Evolutionary conservation across 1,284 basidiomycete species (phyloP).

Genomic region (Fomes fomentarius): DNA sequence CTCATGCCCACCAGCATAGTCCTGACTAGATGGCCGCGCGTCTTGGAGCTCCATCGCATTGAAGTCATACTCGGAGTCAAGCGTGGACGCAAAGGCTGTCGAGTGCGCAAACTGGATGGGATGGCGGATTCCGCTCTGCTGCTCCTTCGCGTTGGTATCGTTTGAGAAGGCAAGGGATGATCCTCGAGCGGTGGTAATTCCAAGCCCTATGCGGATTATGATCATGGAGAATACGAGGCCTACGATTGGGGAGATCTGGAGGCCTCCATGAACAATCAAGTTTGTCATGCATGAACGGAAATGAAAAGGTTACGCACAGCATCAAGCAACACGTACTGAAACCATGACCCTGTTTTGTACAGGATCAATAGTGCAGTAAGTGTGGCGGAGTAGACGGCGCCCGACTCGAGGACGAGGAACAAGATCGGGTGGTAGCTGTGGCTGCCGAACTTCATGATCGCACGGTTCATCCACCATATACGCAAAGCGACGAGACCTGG

Average conservation of each 20-base stretch:
- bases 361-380: conserved; percentile 38
- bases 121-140: not conserved
- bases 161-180: not conserved
- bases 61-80: not conserved
- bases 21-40: not conserved
- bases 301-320: conserved; percentile 30
- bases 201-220: conserved; percentile 16
- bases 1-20: not conserved
- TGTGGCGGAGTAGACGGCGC: conserved; percentile 42
- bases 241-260: conserved; percentile 13
- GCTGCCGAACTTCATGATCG: conserved; percentile 21
- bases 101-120: not conserved
- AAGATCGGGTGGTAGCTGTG: conserved; percentile 34
- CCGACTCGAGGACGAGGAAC: conserved; percentile 44
- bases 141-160: not conserved
- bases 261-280: not conserved
- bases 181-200: conserved; percentile 10
- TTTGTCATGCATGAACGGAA: not conserved
- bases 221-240: conserved; percentile 19
- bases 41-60: not conserved
- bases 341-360: conserved; percentile 38
- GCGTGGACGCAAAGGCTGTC: not conserved
- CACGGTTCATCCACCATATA: conserved; percentile 39
- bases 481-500: conserved; percentile 38
- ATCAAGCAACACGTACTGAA: conserved; percentile 43